Percentiles rank a stretch among this genome's conserved stretches.
These are phyloP conservation scores for Mycena rebaudengoi DNA, from an alignment of 768 basidiomycete species.

Conservation along the genomic window DNA sequence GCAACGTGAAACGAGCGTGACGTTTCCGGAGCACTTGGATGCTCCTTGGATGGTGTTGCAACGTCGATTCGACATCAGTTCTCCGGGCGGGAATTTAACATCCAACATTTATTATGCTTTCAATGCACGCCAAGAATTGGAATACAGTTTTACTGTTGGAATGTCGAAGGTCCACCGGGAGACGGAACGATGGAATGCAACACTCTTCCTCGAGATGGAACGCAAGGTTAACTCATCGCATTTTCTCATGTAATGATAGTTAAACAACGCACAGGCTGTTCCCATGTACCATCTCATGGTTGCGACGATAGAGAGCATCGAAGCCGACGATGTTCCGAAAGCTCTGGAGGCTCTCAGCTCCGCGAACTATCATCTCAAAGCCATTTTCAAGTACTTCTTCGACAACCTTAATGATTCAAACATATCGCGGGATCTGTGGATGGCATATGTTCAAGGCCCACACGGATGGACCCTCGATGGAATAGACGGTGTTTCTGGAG, in stretches of 20 bases:
- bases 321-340: not conserved
- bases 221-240: not conserved
- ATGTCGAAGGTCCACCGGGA: not conserved
- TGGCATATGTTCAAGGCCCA: slow-evolving; percentile 23
- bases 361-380: slow-evolving; percentile 12
- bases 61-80: not conserved
- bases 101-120: not conserved
- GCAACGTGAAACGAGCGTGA: not conserved
- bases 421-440: slow-evolving; percentile 17
- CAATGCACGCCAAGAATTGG: not conserved
- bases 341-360: slow-evolving; percentile 4
- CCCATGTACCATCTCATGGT: slow-evolving; percentile 16
- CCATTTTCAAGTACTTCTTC: slow-evolving; percentile 23
- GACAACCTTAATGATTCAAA: slow-evolving; percentile 20
- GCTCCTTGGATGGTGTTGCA: not conserved
- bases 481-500: slow-evolving; percentile 22
- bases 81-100: not conserved
- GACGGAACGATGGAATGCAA: slow-evolving; percentile 12
- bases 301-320: not conserved
- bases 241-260: not conserved
- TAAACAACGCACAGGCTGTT: not conserved
- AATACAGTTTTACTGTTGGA: not conserved
- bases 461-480: slow-evolving; percentile 24
- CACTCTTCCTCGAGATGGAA: slow-evolving; percentile 19
- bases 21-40: not conserved